Evolutionary conservation across 345 rosid species (phyloP), one percentile per base, ranked within the genome.

Genomic region (Populus nigra): DNA sequence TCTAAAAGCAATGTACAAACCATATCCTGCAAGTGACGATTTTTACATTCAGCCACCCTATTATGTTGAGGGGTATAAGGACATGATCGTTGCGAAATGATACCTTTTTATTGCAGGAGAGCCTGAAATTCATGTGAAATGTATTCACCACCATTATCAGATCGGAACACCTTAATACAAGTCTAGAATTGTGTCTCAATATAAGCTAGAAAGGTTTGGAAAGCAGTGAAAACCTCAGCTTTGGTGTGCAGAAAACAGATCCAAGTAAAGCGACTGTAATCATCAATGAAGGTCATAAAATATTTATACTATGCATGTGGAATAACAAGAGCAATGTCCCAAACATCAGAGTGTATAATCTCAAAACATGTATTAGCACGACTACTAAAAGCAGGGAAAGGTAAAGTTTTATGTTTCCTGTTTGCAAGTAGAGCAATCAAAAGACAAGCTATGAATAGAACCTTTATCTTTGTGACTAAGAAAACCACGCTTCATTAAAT

Each of bases 351-450:
- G 25, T 47, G 31, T 16, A 53, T 55, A 10, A 72, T 50, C 29
- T 50, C 16, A 50, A 71, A 50, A 29, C 25, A 71, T 0, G 35
- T 22, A n/a, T 29, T 16, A n/a, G 62, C 15, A 72, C 13, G 63
- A 53, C 17, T 33, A 29, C 62, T 25, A 71, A 3, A 8, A 49
- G 13, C 8, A 50, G 63, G 63, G 50, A 20, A 50, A 12, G 74
- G 7, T 22, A 49, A 27, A 1, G 10, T 16, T 33, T 27, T 71
- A 50, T 63, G 50, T 17, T 49, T 50, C 0, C 43, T 27, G 5
- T 49, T 71, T 71, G 31, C 63, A 71, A 16, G 41, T 29, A 25
- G 74, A 71, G 22, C 74, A 71, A 49, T 71, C 61, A 71, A 71
- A 13, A 45, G 49, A 20, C 3, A 36, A 71, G 8, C 3, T 5